These are phyloP conservation scores for Colletotrichum limetticola DNA, from an alignment of 2,329 filamentous ascomycete genomes.

Conservation along the genomic window DNA sequence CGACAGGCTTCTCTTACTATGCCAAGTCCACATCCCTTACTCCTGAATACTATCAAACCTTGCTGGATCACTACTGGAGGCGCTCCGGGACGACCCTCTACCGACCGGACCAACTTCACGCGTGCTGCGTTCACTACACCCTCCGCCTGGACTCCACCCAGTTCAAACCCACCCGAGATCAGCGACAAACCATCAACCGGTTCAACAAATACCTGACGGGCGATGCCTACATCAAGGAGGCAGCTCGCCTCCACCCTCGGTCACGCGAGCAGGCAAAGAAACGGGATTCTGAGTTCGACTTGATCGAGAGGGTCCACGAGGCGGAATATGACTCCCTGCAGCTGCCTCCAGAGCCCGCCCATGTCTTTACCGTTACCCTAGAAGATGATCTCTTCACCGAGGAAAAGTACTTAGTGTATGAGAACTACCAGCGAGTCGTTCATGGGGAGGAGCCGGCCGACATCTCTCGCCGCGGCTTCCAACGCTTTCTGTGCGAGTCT, in stretches of 20 bases:
- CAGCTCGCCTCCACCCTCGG: slow-evolving; percentile 71
- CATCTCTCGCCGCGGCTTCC: slow-evolving; percentile 72
- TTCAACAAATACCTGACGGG: slow-evolving; percentile 80
- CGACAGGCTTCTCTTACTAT: slow-evolving; percentile 78
- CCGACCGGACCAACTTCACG: slow-evolving; percentile 79
- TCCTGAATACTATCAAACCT: slow-evolving; percentile 74
- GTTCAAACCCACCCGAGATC: slow-evolving; percentile 76
- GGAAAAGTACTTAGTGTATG: slow-evolving; percentile 79
- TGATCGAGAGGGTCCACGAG: slow-evolving; percentile 76
- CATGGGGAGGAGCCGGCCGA: slow-evolving; percentile 73
- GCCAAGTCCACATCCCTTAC: slow-evolving; percentile 69
- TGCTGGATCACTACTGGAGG: slow-evolving; percentile 83
- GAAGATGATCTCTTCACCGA: slow-evolving; percentile 77
- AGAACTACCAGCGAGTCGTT: slow-evolving; percentile 79
- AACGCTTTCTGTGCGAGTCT: slow-evolving; percentile 78
- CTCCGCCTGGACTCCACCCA: slow-evolving; percentile 75
- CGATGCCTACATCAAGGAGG: slow-evolving; percentile 72
- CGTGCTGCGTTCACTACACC: slow-evolving; percentile 94
- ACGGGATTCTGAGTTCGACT: slow-evolving; percentile 74
- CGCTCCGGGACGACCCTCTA: slow-evolving; percentile 79
- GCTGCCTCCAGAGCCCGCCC: slow-evolving; percentile 71
- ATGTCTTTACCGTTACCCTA: slow-evolving; percentile 75
- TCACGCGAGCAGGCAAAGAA: slow-evolving; percentile 73
- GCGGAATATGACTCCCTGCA: slow-evolving; percentile 67
- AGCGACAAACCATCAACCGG: slow-evolving; percentile 79